Base-by-base conservation (phyloP, 768 basidiomycete genomes). In the Rhodotorula kratochvilovae region DNA sequence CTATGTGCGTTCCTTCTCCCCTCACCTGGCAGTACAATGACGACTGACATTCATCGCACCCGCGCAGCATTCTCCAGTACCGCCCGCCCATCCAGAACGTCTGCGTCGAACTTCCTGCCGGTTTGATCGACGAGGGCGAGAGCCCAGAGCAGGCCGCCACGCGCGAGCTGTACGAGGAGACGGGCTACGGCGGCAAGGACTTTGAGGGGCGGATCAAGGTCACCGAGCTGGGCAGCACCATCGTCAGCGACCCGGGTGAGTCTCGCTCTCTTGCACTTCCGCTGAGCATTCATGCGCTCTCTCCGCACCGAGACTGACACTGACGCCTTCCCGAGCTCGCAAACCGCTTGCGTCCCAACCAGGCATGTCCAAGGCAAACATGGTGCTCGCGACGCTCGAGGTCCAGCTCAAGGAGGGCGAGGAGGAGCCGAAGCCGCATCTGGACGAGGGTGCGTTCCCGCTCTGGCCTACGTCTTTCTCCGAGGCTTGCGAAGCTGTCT, bases 281-380 rank as follows among this genome's bases (percentile, higher is more conserved):
- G 12, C 25, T 27, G 48, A 5, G 19, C 46, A 4, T 11, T 21
- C 21, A 2, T 21, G 19, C 46, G 3, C 19, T 5, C 46, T 25
- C 5, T 23, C 45, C 23, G 19, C 23, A 11, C 23, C 27, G 48
- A 27, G 45, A 19, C 48, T 19, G 27, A n/a, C 48, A 45, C 70
- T 66, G 64, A 74, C 63, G 7, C 33, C n/a, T 6, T 8, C 42
- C 25, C 5, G n/a, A 66, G 57, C 33, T 5, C 27, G 45, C 11
- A 25, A 23, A 5, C 31, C 43, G 10, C 33, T 53, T 6, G 58
- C 36, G 42, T 56, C 45, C 39, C 46, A 63, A 48, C 64, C 65
- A 90, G 92, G 94, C 17, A 93, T 98, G 92, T 89, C 91, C 29
- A 92, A 87, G 55, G 90, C 94, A 21, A 95, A 90, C 78, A 94